Percentiles rank a stretch among this genome's conserved stretches.
Conservation (phyloP, 2,329 filamentous ascomycete species). For the Thelonectria rubi region DNA sequence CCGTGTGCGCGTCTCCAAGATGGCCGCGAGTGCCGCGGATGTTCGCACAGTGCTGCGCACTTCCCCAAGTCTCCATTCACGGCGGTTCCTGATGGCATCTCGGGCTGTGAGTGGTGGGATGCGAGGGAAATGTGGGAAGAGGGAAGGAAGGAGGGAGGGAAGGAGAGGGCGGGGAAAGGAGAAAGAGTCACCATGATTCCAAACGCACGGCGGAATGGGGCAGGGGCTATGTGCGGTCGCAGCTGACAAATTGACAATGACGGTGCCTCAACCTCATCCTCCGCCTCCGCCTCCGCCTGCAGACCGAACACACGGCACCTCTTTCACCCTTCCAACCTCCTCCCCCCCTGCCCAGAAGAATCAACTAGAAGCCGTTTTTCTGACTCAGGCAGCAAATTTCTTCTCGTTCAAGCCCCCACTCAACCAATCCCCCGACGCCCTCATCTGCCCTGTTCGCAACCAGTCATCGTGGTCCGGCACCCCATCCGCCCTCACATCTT, state of each 20-base stretch:
- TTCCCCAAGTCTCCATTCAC: not conserved
- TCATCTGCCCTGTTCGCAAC: not conserved
- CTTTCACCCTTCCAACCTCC: constrained; percentile 20
- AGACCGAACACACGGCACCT: constrained; percentile 9
- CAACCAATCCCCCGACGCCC: not conserved
- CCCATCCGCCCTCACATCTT: constrained; percentile 6
- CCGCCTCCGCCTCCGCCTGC: constrained; percentile 29
- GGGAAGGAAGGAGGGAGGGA: not conserved
- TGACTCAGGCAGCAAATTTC: constrained; percentile 49
- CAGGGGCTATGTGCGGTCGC: constrained; percentile 21
- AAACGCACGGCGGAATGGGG: not conserved
- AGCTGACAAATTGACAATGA: constrained; percentile 41
- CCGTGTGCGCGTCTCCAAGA: not conserved
- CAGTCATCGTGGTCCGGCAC: constrained; percentile 10
- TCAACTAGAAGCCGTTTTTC: constrained; percentile 44
- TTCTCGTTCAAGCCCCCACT: constrained; percentile 12
- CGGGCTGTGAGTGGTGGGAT: not conserved
- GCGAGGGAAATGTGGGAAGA: not conserved
- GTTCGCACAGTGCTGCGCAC: not conserved
- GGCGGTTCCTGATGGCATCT: not conserved
- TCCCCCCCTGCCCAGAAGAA: constrained; percentile 31
- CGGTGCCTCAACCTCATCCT: constrained; percentile 19
- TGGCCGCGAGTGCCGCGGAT: not conserved
- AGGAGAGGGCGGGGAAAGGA: not conserved
- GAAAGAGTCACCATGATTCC: constrained; percentile 1